Evolutionary conservation across 106 monocot species (phyloP).

Genomic region (Chionographis japonica): DNA sequence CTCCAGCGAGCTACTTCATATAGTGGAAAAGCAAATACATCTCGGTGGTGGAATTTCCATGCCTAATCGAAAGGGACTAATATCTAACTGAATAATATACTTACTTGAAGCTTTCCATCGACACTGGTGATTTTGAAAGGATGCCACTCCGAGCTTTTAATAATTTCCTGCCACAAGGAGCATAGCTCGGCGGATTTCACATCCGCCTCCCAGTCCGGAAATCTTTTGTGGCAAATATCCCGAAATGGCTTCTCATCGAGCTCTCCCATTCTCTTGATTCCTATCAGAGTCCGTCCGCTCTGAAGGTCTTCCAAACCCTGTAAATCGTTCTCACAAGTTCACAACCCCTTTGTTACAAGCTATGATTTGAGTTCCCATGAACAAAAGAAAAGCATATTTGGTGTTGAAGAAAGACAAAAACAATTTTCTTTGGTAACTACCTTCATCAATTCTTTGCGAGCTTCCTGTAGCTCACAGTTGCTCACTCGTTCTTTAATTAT

Average conservation of each 20-base stretch:
- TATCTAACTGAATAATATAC: neutral
- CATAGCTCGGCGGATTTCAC: constrained; percentile 27
- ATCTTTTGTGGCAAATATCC: constrained; percentile 29
- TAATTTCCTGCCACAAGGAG: constrained; percentile 48
- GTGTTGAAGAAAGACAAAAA: neutral
- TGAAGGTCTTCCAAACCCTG: constrained; percentile 31
- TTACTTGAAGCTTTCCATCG: constrained; percentile 45
- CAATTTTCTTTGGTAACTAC: constrained; percentile 15
- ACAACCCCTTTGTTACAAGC: neutral
- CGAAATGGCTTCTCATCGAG: constrained; percentile 32
- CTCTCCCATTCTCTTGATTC: constrained; percentile 57
- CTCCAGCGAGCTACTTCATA: too few relatives aligned
- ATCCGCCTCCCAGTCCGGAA: constrained; percentile 25
- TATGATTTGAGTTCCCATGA: neutral
- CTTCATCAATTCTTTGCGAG: constrained; percentile 57
- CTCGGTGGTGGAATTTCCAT: too few relatives aligned
- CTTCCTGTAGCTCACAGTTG: constrained; percentile 68
- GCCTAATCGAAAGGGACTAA: too few relatives aligned
- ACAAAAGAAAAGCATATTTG: neutral
- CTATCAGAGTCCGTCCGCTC: constrained; percentile 13
- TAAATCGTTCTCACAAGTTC: neutral
- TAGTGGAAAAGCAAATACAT: too few relatives aligned
- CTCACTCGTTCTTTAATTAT: constrained; percentile 42
- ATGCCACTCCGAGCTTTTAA: constrained; percentile 49
- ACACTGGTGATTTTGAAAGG: constrained; percentile 34